Conservation (phyloP, 257 asterid genomes). For the Solanum commersonii region DNA sequence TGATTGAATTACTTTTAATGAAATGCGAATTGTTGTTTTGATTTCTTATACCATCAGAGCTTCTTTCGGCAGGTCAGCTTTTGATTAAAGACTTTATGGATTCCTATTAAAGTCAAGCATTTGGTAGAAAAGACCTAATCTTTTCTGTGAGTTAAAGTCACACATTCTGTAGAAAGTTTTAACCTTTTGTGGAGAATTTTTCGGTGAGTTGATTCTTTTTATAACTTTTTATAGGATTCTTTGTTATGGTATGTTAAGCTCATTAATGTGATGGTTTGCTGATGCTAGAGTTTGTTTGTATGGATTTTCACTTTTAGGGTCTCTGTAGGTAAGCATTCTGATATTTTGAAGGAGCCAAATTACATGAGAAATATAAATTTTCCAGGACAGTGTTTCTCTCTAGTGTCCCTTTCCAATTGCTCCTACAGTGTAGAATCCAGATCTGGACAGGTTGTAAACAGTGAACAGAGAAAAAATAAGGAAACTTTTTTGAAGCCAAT, state of each 20-base stretch:
- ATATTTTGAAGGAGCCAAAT: background rate
- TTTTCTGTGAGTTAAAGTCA: background rate
- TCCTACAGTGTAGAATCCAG: background rate
- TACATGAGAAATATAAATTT: background rate
- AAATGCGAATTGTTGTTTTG: background rate
- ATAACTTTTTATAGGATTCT: background rate
- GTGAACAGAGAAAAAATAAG: background rate
- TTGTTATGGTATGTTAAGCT: background rate
- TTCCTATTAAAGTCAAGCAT: background rate
- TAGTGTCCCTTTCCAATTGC: background rate
- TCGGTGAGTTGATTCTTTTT: background rate
- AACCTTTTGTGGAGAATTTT: background rate
- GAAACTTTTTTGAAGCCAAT: background rate
- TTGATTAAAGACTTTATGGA: background rate
- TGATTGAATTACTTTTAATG: background rate
- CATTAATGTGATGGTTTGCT: background rate
- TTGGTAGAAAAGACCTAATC: background rate
- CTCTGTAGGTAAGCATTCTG: background rate
- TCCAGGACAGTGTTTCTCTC: background rate
- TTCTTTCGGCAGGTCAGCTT: background rate
- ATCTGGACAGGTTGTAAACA: background rate
- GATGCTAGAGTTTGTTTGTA: background rate
- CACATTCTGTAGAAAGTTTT: background rate
- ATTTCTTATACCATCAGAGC: background rate
- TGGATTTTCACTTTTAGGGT: background rate